phyloP scores from a whole-genome alignment of 2,329 filamentous ascomycete species.

The Trichoderma aggressivum region DNA sequence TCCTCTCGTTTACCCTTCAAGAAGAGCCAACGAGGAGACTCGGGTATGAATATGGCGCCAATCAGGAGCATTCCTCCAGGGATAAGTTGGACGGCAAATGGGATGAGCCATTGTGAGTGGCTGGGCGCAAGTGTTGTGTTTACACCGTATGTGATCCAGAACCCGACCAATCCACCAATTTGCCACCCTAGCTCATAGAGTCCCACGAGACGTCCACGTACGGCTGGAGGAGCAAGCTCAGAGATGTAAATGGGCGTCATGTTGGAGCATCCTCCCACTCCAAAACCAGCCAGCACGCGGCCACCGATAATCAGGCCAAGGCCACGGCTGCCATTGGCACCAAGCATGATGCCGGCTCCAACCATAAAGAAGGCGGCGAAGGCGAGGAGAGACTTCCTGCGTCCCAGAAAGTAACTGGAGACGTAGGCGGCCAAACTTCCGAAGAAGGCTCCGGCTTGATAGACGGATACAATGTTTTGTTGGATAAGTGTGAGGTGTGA shows the following conservation, averaged over 20 bases:
- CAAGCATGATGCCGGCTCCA: conserved; percentile 12
- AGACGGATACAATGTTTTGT: conserved; percentile 10
- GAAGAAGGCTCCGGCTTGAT: conserved; percentile 10
- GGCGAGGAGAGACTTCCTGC: not conserved
- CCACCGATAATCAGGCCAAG: conserved; percentile 8
- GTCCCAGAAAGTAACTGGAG: conserved; percentile 9
- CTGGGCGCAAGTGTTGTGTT: conserved; percentile 9
- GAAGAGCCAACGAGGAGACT: conserved; percentile 13
- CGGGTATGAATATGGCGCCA: conserved; percentile 2
- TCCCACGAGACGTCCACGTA: conserved; percentile 9
- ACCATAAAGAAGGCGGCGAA: conserved; percentile 5
- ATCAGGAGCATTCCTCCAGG: conserved; percentile 7
- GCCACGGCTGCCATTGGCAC: conserved; percentile 5
- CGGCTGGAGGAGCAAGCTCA: conserved; percentile 11
- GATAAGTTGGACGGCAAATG: conserved; percentile 7
- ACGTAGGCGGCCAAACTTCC: conserved; percentile 11
- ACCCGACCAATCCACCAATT: conserved; percentile 8
- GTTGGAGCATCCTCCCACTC: conserved; percentile 11
- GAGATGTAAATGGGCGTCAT: conserved; percentile 16
- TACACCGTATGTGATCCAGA: conserved; percentile 13
- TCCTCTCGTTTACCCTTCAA: conserved; percentile 10
- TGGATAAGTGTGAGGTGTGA: not conserved
- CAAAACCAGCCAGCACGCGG: conserved; percentile 2
- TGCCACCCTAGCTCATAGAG: conserved; percentile 11
- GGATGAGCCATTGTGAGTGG: conserved; percentile 3